Conservation (phyloP, 208 protist species). For the Endotrypanum monterogeii region DNA sequence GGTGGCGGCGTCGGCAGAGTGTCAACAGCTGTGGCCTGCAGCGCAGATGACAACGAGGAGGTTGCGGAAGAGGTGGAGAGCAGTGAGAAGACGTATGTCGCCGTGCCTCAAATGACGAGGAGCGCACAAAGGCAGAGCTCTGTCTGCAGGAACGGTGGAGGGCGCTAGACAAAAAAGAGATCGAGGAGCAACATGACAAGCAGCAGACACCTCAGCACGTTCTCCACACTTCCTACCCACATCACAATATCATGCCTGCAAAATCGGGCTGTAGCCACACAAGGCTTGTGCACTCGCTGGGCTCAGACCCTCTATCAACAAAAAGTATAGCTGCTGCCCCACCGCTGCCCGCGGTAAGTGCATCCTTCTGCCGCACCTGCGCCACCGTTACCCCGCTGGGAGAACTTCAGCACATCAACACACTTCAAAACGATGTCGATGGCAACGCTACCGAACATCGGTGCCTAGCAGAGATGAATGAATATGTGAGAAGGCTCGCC, state of each 20-base stretch:
- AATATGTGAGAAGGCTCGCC: background rate
- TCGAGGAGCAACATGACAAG: background rate
- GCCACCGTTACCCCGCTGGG: conserved; percentile 29
- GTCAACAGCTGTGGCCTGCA: background rate
- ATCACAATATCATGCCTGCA: background rate
- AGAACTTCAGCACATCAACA: conserved; percentile 25
- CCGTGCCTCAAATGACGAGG: background rate
- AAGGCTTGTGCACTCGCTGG: background rate
- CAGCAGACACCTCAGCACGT: background rate
- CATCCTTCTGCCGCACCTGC: conserved; percentile 21
- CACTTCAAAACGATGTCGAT: conserved; percentile 5
- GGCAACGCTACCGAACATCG: background rate
- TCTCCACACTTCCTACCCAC: background rate
- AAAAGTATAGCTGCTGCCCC: background rate
- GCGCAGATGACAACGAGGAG: conserved; percentile 2
- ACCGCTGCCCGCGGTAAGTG: background rate
- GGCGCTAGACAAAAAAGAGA: conserved; percentile 2
- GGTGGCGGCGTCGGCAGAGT: background rate
- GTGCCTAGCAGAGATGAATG: background rate
- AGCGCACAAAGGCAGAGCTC: background rate
- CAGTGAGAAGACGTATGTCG: background rate
- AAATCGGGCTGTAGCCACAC: background rate
- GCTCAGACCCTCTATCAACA: background rate
- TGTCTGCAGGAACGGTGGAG: background rate
- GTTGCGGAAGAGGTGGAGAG: background rate